These are phyloP conservation scores for Pseudonectria foliicola DNA, from an alignment of 2,329 filamentous ascomycete genomes.

Conservation along the genomic window DNA sequence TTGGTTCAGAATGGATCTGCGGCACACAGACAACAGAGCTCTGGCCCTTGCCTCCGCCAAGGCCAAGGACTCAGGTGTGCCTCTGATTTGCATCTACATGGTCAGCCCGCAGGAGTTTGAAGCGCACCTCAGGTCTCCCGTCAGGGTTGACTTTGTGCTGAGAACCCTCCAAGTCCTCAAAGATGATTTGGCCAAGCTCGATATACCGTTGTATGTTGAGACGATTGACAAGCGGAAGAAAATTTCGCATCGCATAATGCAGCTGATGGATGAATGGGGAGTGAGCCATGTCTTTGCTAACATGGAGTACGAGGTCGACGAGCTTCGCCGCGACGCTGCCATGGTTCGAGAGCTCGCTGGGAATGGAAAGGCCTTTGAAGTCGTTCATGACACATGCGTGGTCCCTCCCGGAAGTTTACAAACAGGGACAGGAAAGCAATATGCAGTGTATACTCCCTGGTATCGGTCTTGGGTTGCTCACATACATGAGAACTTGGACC, in stretches of 20 bases:
- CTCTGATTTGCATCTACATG: slow-evolving; percentile 71
- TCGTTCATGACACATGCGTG: slow-evolving; percentile 74
- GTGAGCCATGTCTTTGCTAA: slow-evolving; percentile 73
- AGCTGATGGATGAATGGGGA: slow-evolving; percentile 64
- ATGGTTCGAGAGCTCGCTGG: slow-evolving; percentile 55
- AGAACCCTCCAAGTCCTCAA: slow-evolving; percentile 61
- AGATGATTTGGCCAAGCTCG: slow-evolving; percentile 57
- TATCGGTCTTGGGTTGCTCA: slow-evolving; percentile 68
- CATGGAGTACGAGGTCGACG: slow-evolving; percentile 88
- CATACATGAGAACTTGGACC: slow-evolving; percentile 60
- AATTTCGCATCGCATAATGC: slow-evolving; percentile 54
- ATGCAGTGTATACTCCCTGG: slow-evolving; percentile 81
- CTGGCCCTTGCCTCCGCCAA: slow-evolving; percentile 58
- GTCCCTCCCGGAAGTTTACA: slow-evolving; percentile 65
- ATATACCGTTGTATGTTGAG: slow-evolving; percentile 74
- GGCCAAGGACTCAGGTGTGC: slow-evolving; percentile 60
- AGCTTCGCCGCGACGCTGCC: slow-evolving; percentile 67
- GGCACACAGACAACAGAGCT: slow-evolving; percentile 65
- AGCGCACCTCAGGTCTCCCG: slow-evolving; percentile 67
- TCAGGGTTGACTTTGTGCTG: slow-evolving; percentile 75
- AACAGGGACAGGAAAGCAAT: slow-evolving; percentile 67
- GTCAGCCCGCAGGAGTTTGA: slow-evolving; percentile 78
- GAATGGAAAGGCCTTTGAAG: slow-evolving; percentile 60
- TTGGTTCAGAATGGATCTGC: slow-evolving; percentile 85
- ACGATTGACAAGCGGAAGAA: slow-evolving; percentile 59